These are phyloP conservation scores for Isabelozyma gotoi DNA, from an alignment of 805 yeast species.

Conservation along the genomic window DNA sequence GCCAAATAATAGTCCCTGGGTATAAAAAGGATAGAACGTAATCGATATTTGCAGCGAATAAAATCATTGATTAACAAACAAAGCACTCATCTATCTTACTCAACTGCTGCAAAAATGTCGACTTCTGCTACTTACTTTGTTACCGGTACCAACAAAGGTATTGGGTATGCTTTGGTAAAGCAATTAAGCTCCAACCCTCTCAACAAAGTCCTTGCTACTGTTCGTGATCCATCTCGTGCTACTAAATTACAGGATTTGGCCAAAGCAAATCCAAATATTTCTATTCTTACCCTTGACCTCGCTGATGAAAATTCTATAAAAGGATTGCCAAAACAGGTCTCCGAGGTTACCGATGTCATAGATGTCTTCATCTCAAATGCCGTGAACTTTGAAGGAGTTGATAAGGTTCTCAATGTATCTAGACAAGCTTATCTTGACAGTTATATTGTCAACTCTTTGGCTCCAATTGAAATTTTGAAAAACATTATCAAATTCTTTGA, in stretches of 20 bases:
- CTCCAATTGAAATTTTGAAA: constrained; percentile 28
- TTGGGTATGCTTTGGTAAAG: constrained; percentile 34
- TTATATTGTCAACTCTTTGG: constrained; percentile 23
- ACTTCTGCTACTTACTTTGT: constrained; percentile 8
- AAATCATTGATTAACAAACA: too few species aligned
- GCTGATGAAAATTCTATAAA: constrained; percentile 17
- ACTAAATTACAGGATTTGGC: constrained; percentile 10
- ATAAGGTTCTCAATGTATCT: constrained; percentile 15
- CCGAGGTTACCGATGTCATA: constrained; percentile 13
- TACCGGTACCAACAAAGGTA: constrained; percentile 45
- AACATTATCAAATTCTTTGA: constrained; percentile 22
- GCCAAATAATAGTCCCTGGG: too few species aligned
- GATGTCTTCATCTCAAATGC: constrained; percentile 33
- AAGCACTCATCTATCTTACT: too few species aligned
- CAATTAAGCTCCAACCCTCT: constrained; percentile 20
- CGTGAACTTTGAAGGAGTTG: constrained; percentile 15
- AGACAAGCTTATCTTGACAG: constrained; percentile 14
- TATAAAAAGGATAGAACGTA: too few species aligned
- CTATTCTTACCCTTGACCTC: constrained; percentile 11
- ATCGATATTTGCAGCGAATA: too few species aligned
- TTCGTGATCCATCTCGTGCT: constrained; percentile 29
- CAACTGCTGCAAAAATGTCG: not conserved
- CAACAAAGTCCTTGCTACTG: constrained; percentile 39
- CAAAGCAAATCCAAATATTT: constrained; percentile 10
- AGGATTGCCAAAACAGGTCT: constrained; percentile 10